Base-by-base conservation (phyloP, 2,329 filamentous ascomycete genomes). In the Dactylellina leptospora region DNA sequence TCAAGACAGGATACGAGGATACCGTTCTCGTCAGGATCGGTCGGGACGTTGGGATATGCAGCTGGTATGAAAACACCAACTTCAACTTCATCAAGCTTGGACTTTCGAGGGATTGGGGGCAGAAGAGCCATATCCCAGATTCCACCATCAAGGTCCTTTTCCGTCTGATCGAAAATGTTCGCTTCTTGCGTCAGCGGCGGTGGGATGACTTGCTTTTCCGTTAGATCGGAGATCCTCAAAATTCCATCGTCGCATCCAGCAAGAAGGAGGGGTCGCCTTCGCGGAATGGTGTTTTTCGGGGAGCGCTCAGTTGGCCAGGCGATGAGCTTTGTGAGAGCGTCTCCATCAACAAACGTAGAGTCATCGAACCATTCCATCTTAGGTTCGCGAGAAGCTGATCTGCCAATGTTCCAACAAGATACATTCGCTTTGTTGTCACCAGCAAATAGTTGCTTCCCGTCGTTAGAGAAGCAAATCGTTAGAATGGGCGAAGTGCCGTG, bases 111-210 rank as follows among this genome's bases (percentile, higher is more conserved):
- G 5, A 75, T 20, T 10, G 73, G 63, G 11, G 74, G 74, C 2
- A 75, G 64, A n/a, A 74, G 56, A 10, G 70, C 70, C 20, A 75
- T 47, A 11, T 73, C 59, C 73, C 73, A 75, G 10, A 74, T 69
- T 0, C 44, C 58, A 13, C 74, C 74, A 10, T 75, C 60, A 6
- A 74, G 56, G 18, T 75, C 62, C 20, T 73, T 62, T 33, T 73
- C 69, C 1, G 69, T 68, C 23, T 42, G 60, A 36, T 73, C 60
- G 16, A 73, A 73, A 1, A 73, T 68, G 18, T 60, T 73, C n/a
- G 66, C 59, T 23, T 71, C 58, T 27, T 75, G 74, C 0, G 56
- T 66, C n/a, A 71, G 10, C 4, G 62, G 69, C 0, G 74, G 74
- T 18, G 68, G 74, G 47, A 59, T 73, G n/a, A 64, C 60, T 20